Conservation (phyloP, 768 basidiomycete species). For the Symmetrospora coprosmae region DNA sequence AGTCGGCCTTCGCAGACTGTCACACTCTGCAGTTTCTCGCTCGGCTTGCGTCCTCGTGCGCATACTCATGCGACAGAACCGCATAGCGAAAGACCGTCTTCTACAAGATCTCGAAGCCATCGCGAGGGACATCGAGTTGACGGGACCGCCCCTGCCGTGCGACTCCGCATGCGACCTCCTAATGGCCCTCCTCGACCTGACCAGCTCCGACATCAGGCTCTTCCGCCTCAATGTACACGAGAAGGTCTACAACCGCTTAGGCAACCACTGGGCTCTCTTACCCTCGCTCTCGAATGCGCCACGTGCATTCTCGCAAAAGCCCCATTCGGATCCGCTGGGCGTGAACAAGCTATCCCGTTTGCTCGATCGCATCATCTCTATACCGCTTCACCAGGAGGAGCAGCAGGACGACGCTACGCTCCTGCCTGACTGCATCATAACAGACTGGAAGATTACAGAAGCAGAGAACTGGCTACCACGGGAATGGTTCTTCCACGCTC, state of each 20-base stretch:
- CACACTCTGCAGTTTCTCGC: no score
- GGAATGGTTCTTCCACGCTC: slow-evolving; percentile 37
- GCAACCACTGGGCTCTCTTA: slow-evolving; percentile 53
- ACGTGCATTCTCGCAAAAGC: not conserved
- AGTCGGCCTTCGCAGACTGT: slow-evolving; percentile 61
- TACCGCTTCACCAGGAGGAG: not conserved
- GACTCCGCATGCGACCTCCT: slow-evolving; percentile 84
- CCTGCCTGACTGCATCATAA: slow-evolving; percentile 22
- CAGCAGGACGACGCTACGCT: not conserved
- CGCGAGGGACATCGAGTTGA: slow-evolving; percentile 69
- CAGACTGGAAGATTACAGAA: slow-evolving; percentile 38
- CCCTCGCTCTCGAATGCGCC: slow-evolving; percentile 23
- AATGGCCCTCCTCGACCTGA: slow-evolving; percentile 51
- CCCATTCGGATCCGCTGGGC: not conserved
- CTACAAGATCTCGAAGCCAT: slow-evolving; percentile 63
- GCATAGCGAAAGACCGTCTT: slow-evolving; percentile 45
- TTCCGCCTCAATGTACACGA: slow-evolving; percentile 77
- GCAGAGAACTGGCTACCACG: slow-evolving; percentile 46
- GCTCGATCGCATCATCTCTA: no score
- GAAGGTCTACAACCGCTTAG: slow-evolving; percentile 67
- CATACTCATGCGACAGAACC: slow-evolving; percentile 44
- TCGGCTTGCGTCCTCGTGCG: slow-evolving; percentile 58
- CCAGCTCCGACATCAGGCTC: slow-evolving; percentile 65
- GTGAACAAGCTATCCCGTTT: not conserved
- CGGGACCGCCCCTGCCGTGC: slow-evolving; percentile 71